Percentiles rank a stretch among this genome's conserved stretches.
Evolutionary conservation across 1,139 yeast genomes (phyloP).

Genomic region (Geotrichum histeridarum): DNA sequence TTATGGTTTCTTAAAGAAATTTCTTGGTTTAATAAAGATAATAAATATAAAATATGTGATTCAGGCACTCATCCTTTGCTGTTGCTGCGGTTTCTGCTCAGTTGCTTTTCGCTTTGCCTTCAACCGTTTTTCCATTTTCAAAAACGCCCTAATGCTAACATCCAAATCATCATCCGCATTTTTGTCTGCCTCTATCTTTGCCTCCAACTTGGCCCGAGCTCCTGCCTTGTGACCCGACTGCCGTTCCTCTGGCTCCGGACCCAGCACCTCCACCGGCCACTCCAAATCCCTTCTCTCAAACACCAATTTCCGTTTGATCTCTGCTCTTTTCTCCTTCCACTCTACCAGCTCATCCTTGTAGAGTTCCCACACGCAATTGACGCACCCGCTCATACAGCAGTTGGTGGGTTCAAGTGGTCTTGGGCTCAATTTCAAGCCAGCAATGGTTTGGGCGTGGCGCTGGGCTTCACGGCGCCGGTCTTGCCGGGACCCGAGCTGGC

Average conservation of each 20-base stretch:
- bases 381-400: constrained; percentile 97
- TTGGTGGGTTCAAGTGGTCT: constrained; percentile 87
- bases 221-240: neutral
- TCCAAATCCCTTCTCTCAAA: constrained; percentile 12
- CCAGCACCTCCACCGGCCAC: constrained; percentile 26
- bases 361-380: constrained; percentile 94
- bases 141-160: constrained; percentile 70
- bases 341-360: constrained; percentile 82
- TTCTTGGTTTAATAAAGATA: neutral
- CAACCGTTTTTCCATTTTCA: constrained; percentile 69
- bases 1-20: neutral
- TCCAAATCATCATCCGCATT: constrained; percentile 69
- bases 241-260: constrained; percentile 22
- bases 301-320: constrained; percentile 9
- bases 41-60: neutral
- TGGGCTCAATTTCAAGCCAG: constrained; percentile 72
- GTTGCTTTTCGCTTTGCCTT: constrained; percentile 37
- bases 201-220: neutral
- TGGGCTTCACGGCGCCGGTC: constrained; percentile 32
- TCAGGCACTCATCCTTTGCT: neutral
- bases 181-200: constrained; percentile 28
- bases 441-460: constrained; percentile 41
- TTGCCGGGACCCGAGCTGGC: constrained; percentile 38
- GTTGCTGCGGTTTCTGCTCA: neutral
- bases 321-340: constrained; percentile 48